Percentiles rank a stretch among this genome's conserved stretches.
Conservation (phyloP, 192 early-diverging fungal genomes). For the Thoreauomyces humboldtii region DNA sequence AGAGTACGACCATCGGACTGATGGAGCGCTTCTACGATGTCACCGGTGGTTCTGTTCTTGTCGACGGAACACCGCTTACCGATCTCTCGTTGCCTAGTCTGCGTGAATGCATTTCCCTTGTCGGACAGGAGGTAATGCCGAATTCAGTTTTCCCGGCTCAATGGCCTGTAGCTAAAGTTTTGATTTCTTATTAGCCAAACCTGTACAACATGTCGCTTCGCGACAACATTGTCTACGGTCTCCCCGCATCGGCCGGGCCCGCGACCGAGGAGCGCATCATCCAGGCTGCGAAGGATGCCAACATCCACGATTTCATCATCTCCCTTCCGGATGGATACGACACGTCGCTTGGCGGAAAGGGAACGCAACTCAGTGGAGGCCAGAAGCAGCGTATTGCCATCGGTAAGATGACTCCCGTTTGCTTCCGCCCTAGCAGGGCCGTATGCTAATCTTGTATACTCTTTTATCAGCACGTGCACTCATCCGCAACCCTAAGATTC, state of each 20-base stretch:
- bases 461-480: slow-evolving; percentile 64
- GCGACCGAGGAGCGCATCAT: slow-evolving; percentile 56
- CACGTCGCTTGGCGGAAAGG: slow-evolving; percentile 42
- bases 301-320: slow-evolving; percentile 66
- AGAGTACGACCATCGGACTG: slow-evolving; percentile 53
- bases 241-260: neutral
- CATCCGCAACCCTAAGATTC: slow-evolving; percentile 52
- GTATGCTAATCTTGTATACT: too few species aligned
- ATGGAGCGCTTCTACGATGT: slow-evolving; percentile 80
- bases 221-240: slow-evolving; percentile 81
- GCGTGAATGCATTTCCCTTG: slow-evolving; percentile 76
- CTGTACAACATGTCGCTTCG: slow-evolving; percentile 83
- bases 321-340: slow-evolving; percentile 54
- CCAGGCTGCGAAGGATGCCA: slow-evolving; percentile 68
- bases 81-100: slow-evolving; percentile 67
- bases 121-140: slow-evolving; percentile 94
- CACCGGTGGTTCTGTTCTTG: slow-evolving; percentile 49
- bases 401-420: too few species aligned
- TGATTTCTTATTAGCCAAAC: too few species aligned
- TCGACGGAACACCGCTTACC: slow-evolving; percentile 61
- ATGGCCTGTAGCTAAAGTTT: too few species aligned
- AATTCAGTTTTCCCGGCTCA: too few species aligned
- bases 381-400: slow-evolving; percentile 98
- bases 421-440: too few species aligned
- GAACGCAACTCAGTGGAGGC: slow-evolving; percentile 62